Base-by-base conservation (phyloP, 2,329 filamentous ascomycete genomes). In the Grosmannia serpens region DNA sequence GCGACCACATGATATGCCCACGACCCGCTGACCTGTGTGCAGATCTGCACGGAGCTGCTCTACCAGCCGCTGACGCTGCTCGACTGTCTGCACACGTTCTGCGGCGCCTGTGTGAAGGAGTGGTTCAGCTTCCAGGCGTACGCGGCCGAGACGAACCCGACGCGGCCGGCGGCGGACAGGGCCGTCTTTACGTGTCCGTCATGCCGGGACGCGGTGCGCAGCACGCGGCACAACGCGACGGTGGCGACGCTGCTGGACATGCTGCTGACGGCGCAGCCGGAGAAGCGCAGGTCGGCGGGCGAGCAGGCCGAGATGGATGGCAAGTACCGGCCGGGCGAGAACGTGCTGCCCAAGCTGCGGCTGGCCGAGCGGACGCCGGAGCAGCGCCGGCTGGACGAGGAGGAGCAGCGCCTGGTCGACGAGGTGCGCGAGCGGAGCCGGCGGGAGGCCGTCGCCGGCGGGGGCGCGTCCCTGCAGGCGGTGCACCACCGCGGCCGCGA, bases 11-110 rank as follows among this genome's bases (percentile, higher is more conserved):
- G 35, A 15, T 38, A 15, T 17, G 31, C 50, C 35, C 33, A 56
- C 35, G 44, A 17, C 10, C 15, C 8, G 27, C 59, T 60, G 31
- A 53, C 56, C 13, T 44, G 17, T 15, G 38, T 6, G 13, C 65
- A 96, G 91, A 99, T 99, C 68, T 99, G 94, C 77, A 95, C 92
- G 66, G 94, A 97, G 72, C 82, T 96, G 64, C 84, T 96, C 62
- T 95, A 90, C 74, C 89, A 95, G 71, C 91, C 91, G 38, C 80
- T 95, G 63, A 95, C 91, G 31, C 84, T 95, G 55, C 88, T 96
- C 71, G 89, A 96, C 76, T 96, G 91, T 70, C 82, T 96, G 51
- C 91, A 96, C 74, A 96, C 92, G 52, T 99, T 95, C 73, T 99
- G 94, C 76, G 94, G 91, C 63, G 88, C 89, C 46, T 99, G 94